Base-by-base conservation (phyloP, 345 rosid species). In the Salix koriyanagi region DNA sequence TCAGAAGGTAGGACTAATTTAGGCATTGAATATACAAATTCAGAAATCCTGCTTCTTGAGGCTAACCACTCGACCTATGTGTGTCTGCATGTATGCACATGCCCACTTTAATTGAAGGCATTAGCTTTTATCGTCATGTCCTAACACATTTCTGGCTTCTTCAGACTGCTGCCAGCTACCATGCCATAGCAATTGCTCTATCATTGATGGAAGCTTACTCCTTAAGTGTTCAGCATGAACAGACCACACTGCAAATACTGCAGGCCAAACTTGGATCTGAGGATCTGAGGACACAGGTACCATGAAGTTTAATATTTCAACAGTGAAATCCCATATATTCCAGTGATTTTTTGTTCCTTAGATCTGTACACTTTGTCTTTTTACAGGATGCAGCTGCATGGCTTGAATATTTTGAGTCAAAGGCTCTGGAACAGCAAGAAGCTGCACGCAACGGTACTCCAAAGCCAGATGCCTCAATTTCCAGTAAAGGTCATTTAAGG, bases 111-210 rank as follows among this genome's bases (percentile, higher is more conserved):
- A 16, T 2, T 62, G 75, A 48, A 50, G 37, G 60, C 67, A 34
- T 7, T 44, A 46, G 34, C 62, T 44, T 11, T 28, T 32, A 28
- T 37, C 11, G 39, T 50, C 5, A 65, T 62, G 70, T 61, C 70
- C n/a, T 72, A 61, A 67, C 32, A 34, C 10, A 5, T 73, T 68
- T 73, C 65, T 69, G 82, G 72, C 71, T 75, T 81, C 68, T 81
- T 56, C 65, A 82, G 84, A 82, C 84, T 66, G 81, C 84, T 56
- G 84, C 84, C 76, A 82, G 84, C 81, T 82, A 82, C 73, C 84
- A 82, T 82, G 84, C 84, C 48, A 82, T 82, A 34, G 84, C 84
- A 25, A 82, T 82, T 71, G 84, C 84, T 65, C 84, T 82, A 32
- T 82, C 84, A 5, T 75, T 82, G 76, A 82, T 82, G 84, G 84